Conservation (phyloP, 129 eudicot species). For the Pittosporum tobira region DNA sequence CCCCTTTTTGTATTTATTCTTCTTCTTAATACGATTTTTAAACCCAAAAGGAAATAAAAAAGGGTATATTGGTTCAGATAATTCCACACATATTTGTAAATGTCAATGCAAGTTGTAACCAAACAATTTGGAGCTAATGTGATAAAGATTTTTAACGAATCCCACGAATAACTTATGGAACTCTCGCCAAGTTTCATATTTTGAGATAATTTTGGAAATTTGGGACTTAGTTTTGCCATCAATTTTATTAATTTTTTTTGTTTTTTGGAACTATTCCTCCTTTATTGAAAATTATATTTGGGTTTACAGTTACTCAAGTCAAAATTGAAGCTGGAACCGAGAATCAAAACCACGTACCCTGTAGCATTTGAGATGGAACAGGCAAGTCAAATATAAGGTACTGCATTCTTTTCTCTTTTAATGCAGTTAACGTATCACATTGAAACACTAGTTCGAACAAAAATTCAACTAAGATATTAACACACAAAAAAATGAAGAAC, state of each 20-base stretch:
- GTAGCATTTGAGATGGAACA: constrained; percentile 48
- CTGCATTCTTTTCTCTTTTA: too few species aligned
- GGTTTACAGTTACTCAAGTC: constrained; percentile 7
- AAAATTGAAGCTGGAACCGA: constrained; percentile 36
- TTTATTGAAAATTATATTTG: constrained; percentile 8
- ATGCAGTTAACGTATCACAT: constrained; percentile 5
- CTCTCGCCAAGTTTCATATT: not conserved
- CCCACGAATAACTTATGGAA: too few species aligned
- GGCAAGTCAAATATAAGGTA: constrained; percentile 14
- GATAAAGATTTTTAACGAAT: too few species aligned
- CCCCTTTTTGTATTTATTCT: too few species aligned
- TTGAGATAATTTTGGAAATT: not conserved
- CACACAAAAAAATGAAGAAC: constrained; percentile 4
- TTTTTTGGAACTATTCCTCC: not conserved
- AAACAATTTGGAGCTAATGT: constrained; percentile 1
- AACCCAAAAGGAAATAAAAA: too few species aligned
- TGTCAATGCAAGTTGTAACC: not conserved
- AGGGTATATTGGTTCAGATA: too few species aligned
- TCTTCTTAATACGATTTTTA: too few species aligned
- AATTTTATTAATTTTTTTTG: not conserved
- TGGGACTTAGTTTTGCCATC: not conserved
- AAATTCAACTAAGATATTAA: constrained; percentile 6
- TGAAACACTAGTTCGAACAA: constrained; percentile 1
- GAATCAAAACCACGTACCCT: constrained; percentile 55
- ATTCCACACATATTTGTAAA: not conserved